Evolutionary conservation across 495 filamentous ascomycete genomes (phyloP), one percentile per base, ranked within the genome.

Genomic region (Parmelia sp.): DNA sequence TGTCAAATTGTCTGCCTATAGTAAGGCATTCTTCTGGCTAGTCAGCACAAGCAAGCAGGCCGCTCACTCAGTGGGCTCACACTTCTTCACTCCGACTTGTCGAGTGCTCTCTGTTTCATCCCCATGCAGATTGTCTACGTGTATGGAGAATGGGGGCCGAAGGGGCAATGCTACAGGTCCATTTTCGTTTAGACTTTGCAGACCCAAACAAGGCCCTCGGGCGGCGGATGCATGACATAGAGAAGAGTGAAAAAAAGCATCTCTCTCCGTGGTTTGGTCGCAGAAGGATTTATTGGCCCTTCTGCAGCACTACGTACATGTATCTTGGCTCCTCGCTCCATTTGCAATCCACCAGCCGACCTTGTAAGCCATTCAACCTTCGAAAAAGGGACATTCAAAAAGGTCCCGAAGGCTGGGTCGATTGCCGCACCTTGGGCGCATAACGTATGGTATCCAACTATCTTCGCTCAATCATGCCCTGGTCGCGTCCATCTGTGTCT

Each of bases 221-320:
- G 51, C 51, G 51, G 51, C 51, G 51, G 51, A 55, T 33, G 51
- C 51, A 33, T 55, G 51, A 55, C 51, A 55, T 55, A 55, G 7
- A 33, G 14, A 36, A 36, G 35, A 36, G 35, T 4, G 35, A 36
- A 36, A 10, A 19, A 29, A 51, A 15, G 47, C 17, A 51, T 51
- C 47, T 31, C 12, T 31, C 49, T 15, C 27, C 49, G 25, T 53
- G 1, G 27, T 53, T 27, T 19, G 51, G 29, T 55, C 21, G 29
- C 51, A 27, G 29, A 21, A 55, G 11, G 29, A 55, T 33, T n/a
- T 11, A 31, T 33, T 55, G 29, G 51, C 8, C 29, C 19, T 23
- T 33, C 29, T 55, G 29, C 51, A 55, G 29, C 51, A 55, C 27
- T 53, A 29, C 25, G 27, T 53, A 53, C n/a, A n/a, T n/a, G n/a